phyloP scores from a whole-genome alignment of 2,329 filamentous ascomycete genomes.

The Colletotrichum lentis region DNA sequence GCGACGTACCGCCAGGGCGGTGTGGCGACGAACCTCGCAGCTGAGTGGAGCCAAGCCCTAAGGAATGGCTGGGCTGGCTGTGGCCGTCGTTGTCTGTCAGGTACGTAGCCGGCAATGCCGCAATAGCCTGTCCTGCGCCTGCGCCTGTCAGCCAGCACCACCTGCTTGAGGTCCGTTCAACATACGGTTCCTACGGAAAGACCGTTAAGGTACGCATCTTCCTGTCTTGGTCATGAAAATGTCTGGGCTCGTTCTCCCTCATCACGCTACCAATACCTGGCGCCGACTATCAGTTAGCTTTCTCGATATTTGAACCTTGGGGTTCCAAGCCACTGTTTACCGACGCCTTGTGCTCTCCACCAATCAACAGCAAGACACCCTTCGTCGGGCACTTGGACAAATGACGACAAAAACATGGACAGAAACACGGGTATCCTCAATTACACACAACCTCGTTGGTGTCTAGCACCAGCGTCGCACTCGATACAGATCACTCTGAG shows the following conservation, averaged over 20 bases:
- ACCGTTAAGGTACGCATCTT: not conserved
- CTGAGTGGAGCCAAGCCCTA: not conserved
- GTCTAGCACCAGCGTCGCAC: not conserved
- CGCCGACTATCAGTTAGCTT: not conserved
- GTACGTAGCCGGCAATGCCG: slow-evolving; percentile 16
- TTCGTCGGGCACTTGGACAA: too few relatives aligned
- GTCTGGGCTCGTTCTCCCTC: not conserved
- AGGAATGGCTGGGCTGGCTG: slow-evolving; percentile 1
- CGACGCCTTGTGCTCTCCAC: not conserved
- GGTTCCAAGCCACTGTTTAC: not conserved
- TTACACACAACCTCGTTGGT: not conserved
- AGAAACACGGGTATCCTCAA: not conserved
- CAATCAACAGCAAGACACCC: not conserved
- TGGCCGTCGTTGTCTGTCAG: slow-evolving; percentile 14
- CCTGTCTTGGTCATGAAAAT: not conserved
- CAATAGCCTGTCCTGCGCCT: not conserved
- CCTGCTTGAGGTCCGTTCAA: not conserved
- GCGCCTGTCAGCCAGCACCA: too few relatives aligned
- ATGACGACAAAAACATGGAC: not conserved
- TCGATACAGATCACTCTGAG: slow-evolving; percentile 1
- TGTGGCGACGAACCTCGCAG: slow-evolving; percentile 20
- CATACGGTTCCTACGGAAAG: not conserved
- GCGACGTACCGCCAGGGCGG: slow-evolving; percentile 13
- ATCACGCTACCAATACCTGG: not conserved
- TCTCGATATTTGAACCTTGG: not conserved